Conservation (phyloP, 257 asterid species). For the Solanum tarapatanum region DNA sequence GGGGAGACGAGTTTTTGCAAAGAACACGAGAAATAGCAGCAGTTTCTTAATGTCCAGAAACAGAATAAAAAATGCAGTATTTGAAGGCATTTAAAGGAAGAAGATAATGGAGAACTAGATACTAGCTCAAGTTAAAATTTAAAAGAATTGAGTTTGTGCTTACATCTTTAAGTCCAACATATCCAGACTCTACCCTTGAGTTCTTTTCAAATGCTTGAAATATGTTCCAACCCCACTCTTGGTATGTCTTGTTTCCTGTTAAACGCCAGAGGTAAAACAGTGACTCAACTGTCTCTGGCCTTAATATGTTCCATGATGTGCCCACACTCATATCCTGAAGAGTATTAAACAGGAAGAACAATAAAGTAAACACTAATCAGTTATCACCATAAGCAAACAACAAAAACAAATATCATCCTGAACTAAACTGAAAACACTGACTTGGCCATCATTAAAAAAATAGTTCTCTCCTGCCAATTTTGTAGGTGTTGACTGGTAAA, state of each 20-base stretch:
- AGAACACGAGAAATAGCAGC: background rate
- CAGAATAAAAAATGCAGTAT: background rate
- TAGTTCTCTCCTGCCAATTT: slow-evolving; percentile 99
- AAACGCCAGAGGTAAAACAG: slow-evolving; percentile 97
- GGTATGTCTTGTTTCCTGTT: slow-evolving; percentile 95
- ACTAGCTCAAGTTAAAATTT: background rate
- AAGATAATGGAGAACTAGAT: background rate
- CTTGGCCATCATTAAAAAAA: slow-evolving; percentile 76
- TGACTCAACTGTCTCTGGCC: slow-evolving; percentile 99
- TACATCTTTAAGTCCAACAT: slow-evolving; percentile 97
- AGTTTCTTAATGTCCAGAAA: background rate
- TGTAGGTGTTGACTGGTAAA: slow-evolving; percentile 93
- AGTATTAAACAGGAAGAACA: slow-evolving; percentile 2
- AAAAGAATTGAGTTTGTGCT: slow-evolving; percentile 12
- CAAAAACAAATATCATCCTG: background rate
- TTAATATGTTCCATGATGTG: slow-evolving; percentile 96
- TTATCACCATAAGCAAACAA: background rate
- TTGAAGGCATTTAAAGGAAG: slow-evolving; percentile 1
- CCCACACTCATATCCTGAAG: slow-evolving; percentile 94
- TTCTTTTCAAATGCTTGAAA: slow-evolving; percentile 98
- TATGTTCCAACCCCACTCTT: slow-evolving; percentile 99
- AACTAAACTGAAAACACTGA: slow-evolving; percentile 4
- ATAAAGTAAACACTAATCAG: background rate
- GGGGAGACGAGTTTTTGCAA: background rate
- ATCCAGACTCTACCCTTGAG: slow-evolving; percentile 81